Conservation (phyloP, 345 rosid species). For the Alliaria petiolata region DNA sequence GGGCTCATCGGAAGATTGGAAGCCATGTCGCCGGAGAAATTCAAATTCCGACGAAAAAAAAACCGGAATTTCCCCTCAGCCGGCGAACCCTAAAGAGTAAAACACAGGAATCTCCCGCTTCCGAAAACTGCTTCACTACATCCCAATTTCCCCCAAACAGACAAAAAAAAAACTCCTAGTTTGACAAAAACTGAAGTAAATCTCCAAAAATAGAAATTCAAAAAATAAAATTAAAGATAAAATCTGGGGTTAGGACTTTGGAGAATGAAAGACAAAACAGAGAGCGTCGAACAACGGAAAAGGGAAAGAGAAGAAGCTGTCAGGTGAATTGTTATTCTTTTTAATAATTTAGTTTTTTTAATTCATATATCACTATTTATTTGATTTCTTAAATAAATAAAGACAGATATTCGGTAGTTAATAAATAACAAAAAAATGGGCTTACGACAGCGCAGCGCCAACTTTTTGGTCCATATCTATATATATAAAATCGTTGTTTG, state of each 20-base stretch:
- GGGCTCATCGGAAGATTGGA: slow-evolving; percentile 67
- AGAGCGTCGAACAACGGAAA: slow-evolving; percentile 10
- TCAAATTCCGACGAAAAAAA: slow-evolving; percentile 24
- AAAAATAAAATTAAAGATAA: neutral
- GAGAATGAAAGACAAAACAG: slow-evolving; percentile 17
- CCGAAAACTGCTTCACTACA: slow-evolving; percentile 1
- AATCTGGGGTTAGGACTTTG: slow-evolving; percentile 1
- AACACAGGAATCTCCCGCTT: neutral
- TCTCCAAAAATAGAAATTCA: slow-evolving; percentile 16
- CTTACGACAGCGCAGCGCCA: slow-evolving; percentile 27
- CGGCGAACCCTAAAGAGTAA: slow-evolving; percentile 17
- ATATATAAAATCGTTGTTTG: neutral
- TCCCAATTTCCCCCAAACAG: neutral
- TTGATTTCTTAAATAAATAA: neutral
- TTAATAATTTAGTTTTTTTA: neutral
- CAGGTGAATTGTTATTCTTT: neutral
- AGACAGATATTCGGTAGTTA: slow-evolving; percentile 25
- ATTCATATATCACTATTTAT: neutral
- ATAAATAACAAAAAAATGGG: neutral
- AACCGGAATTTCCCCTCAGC: slow-evolving; percentile 2
- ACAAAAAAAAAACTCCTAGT: slow-evolving; percentile 10
- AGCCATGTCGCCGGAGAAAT: slow-evolving; percentile 52
- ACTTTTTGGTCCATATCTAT: slow-evolving; percentile 8
- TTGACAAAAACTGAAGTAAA: neutral
- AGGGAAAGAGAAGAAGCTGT: slow-evolving; percentile 17